Conservation (phyloP, 306 rosid genomes). For the Cicer bijugum region DNA sequence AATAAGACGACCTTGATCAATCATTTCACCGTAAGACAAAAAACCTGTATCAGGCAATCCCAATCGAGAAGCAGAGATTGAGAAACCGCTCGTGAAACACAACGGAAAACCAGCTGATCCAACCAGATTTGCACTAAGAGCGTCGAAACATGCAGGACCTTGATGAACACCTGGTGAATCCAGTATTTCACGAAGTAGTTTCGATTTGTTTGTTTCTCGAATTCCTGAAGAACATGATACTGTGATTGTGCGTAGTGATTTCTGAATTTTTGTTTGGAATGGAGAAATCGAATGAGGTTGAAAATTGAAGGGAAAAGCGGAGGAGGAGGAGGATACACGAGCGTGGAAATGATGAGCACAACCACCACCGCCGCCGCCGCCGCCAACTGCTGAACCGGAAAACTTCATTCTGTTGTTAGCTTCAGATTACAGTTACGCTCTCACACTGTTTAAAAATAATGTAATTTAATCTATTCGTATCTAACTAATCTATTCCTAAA, state of each 20-base stretch:
- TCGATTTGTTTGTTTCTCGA: constrained; percentile 12
- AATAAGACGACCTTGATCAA: constrained; percentile 76
- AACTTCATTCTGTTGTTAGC: neutral
- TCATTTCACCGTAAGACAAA: constrained; percentile 84
- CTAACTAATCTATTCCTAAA: too few relatives aligned
- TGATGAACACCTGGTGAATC: constrained; percentile 84
- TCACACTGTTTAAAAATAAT: too few relatives aligned
- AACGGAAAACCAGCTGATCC: constrained; percentile 70
- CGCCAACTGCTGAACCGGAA: neutral
- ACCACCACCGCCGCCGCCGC: neutral
- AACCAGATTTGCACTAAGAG: constrained; percentile 84
- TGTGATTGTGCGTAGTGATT: neutral
- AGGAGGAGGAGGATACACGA: neutral
- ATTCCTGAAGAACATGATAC: neutral
- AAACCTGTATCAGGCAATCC: constrained; percentile 85
- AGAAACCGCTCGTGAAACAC: constrained; percentile 87
- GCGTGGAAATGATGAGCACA: neutral
- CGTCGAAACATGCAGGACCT: constrained; percentile 93
- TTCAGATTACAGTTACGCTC: too few relatives aligned
- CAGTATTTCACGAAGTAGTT: constrained; percentile 66
- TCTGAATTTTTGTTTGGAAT: neutral
- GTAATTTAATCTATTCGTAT: too few relatives aligned
- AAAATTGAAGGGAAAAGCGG: neutral
- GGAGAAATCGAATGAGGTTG: neutral
- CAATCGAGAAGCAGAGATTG: constrained; percentile 72